These are phyloP conservation scores for Terfezia claveryi DNA, from an alignment of 495 filamentous ascomycete genomes.

Conservation along the genomic window DNA sequence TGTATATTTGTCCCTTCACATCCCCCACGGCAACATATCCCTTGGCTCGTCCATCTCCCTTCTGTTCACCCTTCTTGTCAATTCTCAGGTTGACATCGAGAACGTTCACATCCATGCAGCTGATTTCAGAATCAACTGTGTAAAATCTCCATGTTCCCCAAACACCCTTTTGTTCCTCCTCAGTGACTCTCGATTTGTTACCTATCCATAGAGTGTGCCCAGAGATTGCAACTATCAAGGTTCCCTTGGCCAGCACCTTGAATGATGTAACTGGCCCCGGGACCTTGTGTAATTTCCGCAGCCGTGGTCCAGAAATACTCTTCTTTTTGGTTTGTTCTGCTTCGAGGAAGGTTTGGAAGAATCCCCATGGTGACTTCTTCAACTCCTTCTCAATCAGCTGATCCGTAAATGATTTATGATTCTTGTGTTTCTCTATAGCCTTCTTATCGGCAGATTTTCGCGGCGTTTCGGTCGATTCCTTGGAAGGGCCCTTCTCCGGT, in stretches of 20 bases:
- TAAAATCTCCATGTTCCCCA: slow-evolving; percentile 20
- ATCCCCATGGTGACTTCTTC: background rate
- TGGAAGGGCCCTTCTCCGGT: background rate
- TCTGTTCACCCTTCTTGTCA: slow-evolving; percentile 18
- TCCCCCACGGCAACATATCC: slow-evolving; percentile 58
- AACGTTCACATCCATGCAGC: slow-evolving; percentile 34
- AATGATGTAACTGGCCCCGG: slow-evolving; percentile 9
- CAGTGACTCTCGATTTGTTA: slow-evolving; percentile 2
- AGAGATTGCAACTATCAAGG: slow-evolving; percentile 20
- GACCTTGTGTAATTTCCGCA: slow-evolving; percentile 6
- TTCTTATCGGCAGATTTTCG: background rate
- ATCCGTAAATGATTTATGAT: background rate
- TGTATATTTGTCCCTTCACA: slow-evolving; percentile 45
- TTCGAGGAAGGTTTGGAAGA: background rate
- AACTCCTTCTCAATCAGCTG: background rate
- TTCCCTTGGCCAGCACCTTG: slow-evolving; percentile 22
- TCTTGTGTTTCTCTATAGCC: background rate
- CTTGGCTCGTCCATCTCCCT: slow-evolving; percentile 4
- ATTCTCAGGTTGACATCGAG: slow-evolving; percentile 11
- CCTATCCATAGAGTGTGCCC: slow-evolving; percentile 8
- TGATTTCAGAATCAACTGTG: slow-evolving; percentile 26
- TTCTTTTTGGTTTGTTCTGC: background rate
- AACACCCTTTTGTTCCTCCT: slow-evolving; percentile 24
- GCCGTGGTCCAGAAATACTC: background rate
- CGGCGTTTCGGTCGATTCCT: too few species aligned